Conservation (phyloP, 352 stramenopile genomes). For the Phytophthora syringae region DNA sequence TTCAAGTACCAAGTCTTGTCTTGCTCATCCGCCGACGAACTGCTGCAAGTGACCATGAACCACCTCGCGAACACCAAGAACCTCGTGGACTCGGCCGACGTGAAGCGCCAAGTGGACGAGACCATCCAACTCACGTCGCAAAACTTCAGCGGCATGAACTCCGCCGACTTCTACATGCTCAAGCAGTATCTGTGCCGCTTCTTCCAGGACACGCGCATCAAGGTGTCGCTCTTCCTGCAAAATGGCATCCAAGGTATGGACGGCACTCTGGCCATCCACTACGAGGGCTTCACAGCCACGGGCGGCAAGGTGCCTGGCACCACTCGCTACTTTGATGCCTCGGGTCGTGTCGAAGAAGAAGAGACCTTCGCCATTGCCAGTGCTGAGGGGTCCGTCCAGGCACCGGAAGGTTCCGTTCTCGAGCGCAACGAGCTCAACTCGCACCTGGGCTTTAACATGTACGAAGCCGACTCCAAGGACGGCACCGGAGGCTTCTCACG, state of each 20-base stretch:
- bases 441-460: conserved; percentile 85
- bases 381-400: conserved; percentile 54
- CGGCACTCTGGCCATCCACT: conserved; percentile 80
- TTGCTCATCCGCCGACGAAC: conserved; percentile 81
- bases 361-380: conserved; percentile 69
- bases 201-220: conserved; percentile 92
- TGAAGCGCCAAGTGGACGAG: conserved; percentile 77
- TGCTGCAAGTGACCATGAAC: conserved; percentile 91
- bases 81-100: conserved; percentile 70
- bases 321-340: conserved; percentile 73
- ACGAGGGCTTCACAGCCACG: conserved; percentile 73
- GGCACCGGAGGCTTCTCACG: conserved; percentile 35
- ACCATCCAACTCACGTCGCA: conserved; percentile 80
- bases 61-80: conserved; percentile 79
- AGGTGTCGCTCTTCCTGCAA: conserved; percentile 92
- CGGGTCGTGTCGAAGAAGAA: conserved; percentile 67
- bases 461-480: conserved; percentile 76
- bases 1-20: conserved; percentile 93
- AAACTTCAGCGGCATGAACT: conserved; percentile 70
- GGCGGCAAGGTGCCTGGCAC: conserved; percentile 74
- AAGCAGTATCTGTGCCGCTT: conserved; percentile 90
- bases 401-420: conserved; percentile 58
- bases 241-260: conserved; percentile 86
- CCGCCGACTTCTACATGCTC: conserved; percentile 81
- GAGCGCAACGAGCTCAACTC: conserved; percentile 64